Evolutionary conservation across 768 basidiomycete genomes (phyloP).

Genomic region (Suillus tomentosus): DNA sequence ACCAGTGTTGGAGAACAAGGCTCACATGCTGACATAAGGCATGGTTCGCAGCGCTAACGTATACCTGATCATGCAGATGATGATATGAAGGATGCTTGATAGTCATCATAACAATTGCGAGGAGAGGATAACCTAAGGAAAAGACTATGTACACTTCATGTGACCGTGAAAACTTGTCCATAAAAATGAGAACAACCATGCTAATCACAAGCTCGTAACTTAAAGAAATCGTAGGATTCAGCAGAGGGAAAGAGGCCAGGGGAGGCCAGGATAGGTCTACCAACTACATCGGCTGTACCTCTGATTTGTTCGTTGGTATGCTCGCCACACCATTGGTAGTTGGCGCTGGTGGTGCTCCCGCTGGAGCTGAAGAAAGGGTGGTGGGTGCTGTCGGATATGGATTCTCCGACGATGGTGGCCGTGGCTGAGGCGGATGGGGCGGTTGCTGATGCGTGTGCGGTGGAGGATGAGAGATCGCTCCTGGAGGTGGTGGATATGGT

Average conservation of each 20-base stretch:
- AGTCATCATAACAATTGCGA: conserved; percentile 18
- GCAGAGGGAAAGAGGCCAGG: conserved; percentile 13
- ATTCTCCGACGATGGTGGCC: conserved; percentile 67
- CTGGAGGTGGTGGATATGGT: conserved; percentile 47
- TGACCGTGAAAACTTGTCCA: conserved; percentile 28
- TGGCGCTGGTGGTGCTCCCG: conserved; percentile 11
- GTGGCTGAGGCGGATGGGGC: conserved; percentile 42
- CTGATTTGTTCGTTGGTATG: conserved; percentile 43
- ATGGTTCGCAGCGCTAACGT: neutral
- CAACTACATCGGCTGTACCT: conserved; percentile 41
- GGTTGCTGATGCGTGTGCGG: conserved; percentile 32
- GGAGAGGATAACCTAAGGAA: conserved; percentile 14
- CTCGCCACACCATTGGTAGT: conserved; percentile 45
- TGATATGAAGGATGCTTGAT: conserved; percentile 7
- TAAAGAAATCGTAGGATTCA: conserved; percentile 11
- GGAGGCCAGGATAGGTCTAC: neutral
- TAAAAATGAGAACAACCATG: conserved; percentile 24
- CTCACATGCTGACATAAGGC: conserved; percentile 7
- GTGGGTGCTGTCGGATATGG: conserved; percentile 45
- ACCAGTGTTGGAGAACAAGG: neutral
- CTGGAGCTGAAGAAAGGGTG: conserved; percentile 29
- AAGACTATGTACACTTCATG: conserved; percentile 31
- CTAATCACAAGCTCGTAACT: conserved; percentile 11
- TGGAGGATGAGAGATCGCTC: conserved; percentile 45
- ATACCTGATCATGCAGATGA: neutral